Percentiles rank a stretch among this genome's conserved stretches.
Conservation (phyloP, 2,329 filamentous ascomycete genomes). For the Sphaerostilbella broomeana region DNA sequence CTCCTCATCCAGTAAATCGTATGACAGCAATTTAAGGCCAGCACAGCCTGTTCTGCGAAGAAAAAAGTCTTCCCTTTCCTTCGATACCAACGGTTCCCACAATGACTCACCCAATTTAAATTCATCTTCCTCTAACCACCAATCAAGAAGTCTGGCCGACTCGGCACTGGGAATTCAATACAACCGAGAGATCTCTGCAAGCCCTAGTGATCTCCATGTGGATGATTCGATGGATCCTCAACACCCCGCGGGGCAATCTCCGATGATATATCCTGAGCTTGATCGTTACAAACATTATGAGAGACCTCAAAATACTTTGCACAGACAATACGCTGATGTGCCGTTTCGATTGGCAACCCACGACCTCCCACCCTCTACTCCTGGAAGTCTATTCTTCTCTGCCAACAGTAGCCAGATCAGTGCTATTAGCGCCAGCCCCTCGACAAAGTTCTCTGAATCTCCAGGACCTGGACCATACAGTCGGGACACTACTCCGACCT, state of each 20-base stretch:
- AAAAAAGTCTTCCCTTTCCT: slow-evolving; percentile 43
- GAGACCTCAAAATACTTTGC: slow-evolving; percentile 30
- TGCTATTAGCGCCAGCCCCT: slow-evolving; percentile 63
- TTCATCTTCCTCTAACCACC: slow-evolving; percentile 38
- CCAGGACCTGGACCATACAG: slow-evolving; percentile 64
- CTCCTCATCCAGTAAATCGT: slow-evolving; percentile 28
- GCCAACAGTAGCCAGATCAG: slow-evolving; percentile 50
- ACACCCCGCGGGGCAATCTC: slow-evolving; percentile 32
- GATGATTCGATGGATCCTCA: slow-evolving; percentile 37
- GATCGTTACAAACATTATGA: slow-evolving; percentile 51
- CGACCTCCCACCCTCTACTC: slow-evolving; percentile 60
- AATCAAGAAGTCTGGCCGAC: slow-evolving; percentile 32
- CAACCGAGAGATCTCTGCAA: slow-evolving; percentile 38
- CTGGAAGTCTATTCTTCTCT: slow-evolving; percentile 47
- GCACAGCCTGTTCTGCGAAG: slow-evolving; percentile 41
- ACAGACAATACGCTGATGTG: slow-evolving; percentile 35
- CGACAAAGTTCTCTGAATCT: slow-evolving; percentile 68
- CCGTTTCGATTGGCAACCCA: slow-evolving; percentile 55
- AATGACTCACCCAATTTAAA: slow-evolving; percentile 33
- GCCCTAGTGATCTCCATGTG: slow-evolving; percentile 37
- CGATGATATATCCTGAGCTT: slow-evolving; percentile 52
- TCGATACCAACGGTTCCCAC: slow-evolving; percentile 28
- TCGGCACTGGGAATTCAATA: slow-evolving; percentile 28
- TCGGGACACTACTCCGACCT: slow-evolving; percentile 71
- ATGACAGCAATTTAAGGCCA: slow-evolving; percentile 26